Percentiles rank a stretch among this genome's conserved stretches.
phyloP scores from a whole-genome alignment of 2,329 filamentous ascomycete species.

The Emericellopsis cladophorae region DNA sequence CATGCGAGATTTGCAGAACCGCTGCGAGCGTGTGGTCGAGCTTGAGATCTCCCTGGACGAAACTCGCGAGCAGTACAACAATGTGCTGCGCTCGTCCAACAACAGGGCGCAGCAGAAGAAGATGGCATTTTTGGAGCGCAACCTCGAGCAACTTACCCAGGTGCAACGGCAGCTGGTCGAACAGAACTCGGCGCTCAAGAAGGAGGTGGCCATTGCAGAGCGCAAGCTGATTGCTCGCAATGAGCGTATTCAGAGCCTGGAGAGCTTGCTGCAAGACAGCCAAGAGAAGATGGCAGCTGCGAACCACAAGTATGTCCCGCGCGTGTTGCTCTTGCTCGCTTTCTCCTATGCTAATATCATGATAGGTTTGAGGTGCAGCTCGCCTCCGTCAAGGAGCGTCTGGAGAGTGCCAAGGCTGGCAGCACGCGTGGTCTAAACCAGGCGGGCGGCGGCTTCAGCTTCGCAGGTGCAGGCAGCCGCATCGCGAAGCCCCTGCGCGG shows the following conservation, averaged over 20 bases:
- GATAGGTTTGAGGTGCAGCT: conserved; percentile 91
- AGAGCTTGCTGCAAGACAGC: conserved; percentile 85
- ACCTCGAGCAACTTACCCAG: conserved; percentile 93
- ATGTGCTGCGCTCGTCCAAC: conserved; percentile 90
- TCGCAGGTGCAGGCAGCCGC: conserved; percentile 47
- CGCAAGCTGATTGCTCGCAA: conserved; percentile 93
- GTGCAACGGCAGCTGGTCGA: conserved; percentile 96
- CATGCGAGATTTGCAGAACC: conserved; percentile 97
- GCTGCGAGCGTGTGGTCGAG: conserved; percentile 95
- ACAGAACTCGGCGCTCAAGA: conserved; percentile 94
- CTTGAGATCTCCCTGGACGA: conserved; percentile 96
- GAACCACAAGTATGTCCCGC: conserved; percentile 74
- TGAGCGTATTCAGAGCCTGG: conserved; percentile 89
- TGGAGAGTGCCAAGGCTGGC: conserved; percentile 87
- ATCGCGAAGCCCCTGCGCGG: conserved; percentile 59
- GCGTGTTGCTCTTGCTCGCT: background rate
- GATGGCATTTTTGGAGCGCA: conserved; percentile 98
- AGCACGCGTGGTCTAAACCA: conserved; percentile 73
- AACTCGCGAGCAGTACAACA: conserved; percentile 98
- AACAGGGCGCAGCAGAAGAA: conserved; percentile 99
- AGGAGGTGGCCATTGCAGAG: conserved; percentile 97
- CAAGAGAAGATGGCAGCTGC: conserved; percentile 97
- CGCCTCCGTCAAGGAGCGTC: conserved; percentile 90
- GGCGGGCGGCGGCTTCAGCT: conserved; percentile 59
- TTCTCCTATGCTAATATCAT: conserved; percentile 12